phyloP scores from a whole-genome alignment of 345 rosid genomes.

The Corchorus capsularis region DNA sequence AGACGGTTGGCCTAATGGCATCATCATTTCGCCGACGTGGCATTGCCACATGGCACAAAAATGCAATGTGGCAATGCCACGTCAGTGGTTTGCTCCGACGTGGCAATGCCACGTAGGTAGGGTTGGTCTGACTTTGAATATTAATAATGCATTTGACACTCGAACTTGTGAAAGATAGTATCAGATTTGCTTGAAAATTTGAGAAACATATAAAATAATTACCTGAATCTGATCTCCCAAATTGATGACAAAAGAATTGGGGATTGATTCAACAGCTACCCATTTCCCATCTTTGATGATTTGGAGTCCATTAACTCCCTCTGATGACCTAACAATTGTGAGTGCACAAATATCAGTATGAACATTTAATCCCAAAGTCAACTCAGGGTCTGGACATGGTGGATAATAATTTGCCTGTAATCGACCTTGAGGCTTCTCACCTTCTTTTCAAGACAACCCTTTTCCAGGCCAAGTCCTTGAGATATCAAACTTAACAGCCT shows the following conservation, averaged over 20 bases:
- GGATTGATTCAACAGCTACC: constrained; percentile 23
- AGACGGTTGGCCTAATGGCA: too few relatives aligned
- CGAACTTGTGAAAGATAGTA: background rate
- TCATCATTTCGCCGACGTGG: too few relatives aligned
- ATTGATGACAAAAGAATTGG: constrained; percentile 12
- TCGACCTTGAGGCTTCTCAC: constrained; percentile 1
- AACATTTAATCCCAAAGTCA: constrained; percentile 28
- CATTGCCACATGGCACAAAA: too few relatives aligned
- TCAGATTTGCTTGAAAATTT: background rate
- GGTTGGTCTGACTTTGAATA: too few relatives aligned
- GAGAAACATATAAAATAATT: background rate
- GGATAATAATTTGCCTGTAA: constrained; percentile 29
- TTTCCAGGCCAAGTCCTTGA: constrained; percentile 27
- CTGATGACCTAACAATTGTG: constrained; percentile 23
- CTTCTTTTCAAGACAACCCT: constrained; percentile 8
- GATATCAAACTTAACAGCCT: constrained; percentile 29
- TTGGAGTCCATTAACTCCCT: constrained; percentile 29
- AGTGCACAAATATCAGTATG: constrained; percentile 27
- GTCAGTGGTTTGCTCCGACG: too few relatives aligned
- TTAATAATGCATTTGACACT: too few relatives aligned
- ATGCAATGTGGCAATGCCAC: too few relatives aligned
- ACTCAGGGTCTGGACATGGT: constrained; percentile 33
- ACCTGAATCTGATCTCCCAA: constrained; percentile 34
- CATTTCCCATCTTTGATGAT: constrained; percentile 36
- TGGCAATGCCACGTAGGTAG: too few relatives aligned